Conservation (phyloP, 2,329 filamentous ascomycete genomes). For the Onygenales sp. region DNA sequence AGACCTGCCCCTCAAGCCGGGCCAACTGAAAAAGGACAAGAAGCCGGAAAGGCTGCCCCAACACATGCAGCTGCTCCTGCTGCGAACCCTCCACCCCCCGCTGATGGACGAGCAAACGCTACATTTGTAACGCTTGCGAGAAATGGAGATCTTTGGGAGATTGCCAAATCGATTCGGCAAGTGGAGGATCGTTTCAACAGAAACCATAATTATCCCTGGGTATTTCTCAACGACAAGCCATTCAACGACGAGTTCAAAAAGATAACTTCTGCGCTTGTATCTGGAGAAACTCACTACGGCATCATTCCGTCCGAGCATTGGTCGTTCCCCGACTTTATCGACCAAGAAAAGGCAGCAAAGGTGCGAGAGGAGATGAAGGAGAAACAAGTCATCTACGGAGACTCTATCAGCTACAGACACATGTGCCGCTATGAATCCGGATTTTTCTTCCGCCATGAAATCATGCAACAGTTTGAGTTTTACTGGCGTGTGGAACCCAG, state of each 20-base stretch:
- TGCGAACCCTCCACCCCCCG: background rate
- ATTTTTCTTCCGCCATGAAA: slow-evolving; percentile 93
- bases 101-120: slow-evolving; percentile 70
- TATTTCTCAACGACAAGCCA: slow-evolving; percentile 92
- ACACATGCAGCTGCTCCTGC: background rate
- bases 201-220: slow-evolving; percentile 97
- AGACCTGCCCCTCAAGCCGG: background rate
- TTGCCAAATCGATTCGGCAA: slow-evolving; percentile 88
- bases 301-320: slow-evolving; percentile 86
- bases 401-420: slow-evolving; percentile 93
- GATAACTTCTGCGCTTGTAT: slow-evolving; percentile 80
- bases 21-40: background rate
- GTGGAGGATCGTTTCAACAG: slow-evolving; percentile 97
- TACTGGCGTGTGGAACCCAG: slow-evolving; percentile 99
- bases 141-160: slow-evolving; percentile 93
- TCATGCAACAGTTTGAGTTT: slow-evolving; percentile 96
- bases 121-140: slow-evolving; percentile 94
- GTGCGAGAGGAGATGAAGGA: slow-evolving; percentile 90
- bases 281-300: slow-evolving; percentile 84
- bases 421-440: slow-evolving; percentile 99
- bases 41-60: background rate
- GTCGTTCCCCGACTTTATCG: slow-evolving; percentile 94
- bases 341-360: slow-evolving; percentile 83
- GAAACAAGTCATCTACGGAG: slow-evolving; percentile 95
- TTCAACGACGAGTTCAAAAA: slow-evolving; percentile 93